phyloP scores from a whole-genome alignment of 345 rosid genomes.

The Citrus mangshanensis region DNA sequence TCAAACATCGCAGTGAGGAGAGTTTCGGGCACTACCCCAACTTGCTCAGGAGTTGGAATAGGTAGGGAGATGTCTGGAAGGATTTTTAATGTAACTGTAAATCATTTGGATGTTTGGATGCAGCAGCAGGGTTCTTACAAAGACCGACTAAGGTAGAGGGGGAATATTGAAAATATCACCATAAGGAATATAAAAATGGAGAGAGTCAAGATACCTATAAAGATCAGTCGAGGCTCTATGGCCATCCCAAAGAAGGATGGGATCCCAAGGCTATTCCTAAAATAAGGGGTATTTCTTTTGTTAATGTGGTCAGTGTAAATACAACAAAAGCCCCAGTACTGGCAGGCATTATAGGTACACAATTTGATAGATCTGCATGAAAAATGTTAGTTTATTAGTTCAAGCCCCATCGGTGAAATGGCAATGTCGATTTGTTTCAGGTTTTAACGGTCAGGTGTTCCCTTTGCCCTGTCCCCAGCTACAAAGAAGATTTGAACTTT shows the following conservation, averaged over 20 bases:
- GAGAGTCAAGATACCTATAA: slow-evolving; percentile 77
- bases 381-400: slow-evolving; percentile 65
- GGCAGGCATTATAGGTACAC: slow-evolving; percentile 64
- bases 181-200: slow-evolving; percentile 62
- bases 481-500: slow-evolving; percentile 23
- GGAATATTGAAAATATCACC: slow-evolving; percentile 71
- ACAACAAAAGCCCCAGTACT: slow-evolving; percentile 77
- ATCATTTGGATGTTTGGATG: slow-evolving; percentile 79
- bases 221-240: slow-evolving; percentile 88
- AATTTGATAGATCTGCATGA: slow-evolving; percentile 70
- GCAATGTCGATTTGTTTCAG: slow-evolving; percentile 83
- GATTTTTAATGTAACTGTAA: slow-evolving; percentile 55
- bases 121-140: slow-evolving; percentile 83
- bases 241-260: slow-evolving; percentile 83
- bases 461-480: slow-evolving; percentile 71
- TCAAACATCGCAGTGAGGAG: slow-evolving; percentile 68
- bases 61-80: slow-evolving; percentile 99
- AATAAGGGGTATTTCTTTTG: slow-evolving; percentile 63
- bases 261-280: slow-evolving; percentile 73
- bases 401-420: slow-evolving; percentile 44
- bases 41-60: slow-evolving; percentile 92
- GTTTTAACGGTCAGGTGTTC: slow-evolving; percentile 49
- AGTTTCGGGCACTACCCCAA: slow-evolving; percentile 88
- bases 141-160: slow-evolving; percentile 89
- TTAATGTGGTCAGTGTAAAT: slow-evolving; percentile 60